A percentile compares a stretch with the other conserved stretches of the same genome.
Conservation (phyloP, 2,329 filamentous ascomycete genomes). For the Neopestalotiopsis rosae region DNA sequence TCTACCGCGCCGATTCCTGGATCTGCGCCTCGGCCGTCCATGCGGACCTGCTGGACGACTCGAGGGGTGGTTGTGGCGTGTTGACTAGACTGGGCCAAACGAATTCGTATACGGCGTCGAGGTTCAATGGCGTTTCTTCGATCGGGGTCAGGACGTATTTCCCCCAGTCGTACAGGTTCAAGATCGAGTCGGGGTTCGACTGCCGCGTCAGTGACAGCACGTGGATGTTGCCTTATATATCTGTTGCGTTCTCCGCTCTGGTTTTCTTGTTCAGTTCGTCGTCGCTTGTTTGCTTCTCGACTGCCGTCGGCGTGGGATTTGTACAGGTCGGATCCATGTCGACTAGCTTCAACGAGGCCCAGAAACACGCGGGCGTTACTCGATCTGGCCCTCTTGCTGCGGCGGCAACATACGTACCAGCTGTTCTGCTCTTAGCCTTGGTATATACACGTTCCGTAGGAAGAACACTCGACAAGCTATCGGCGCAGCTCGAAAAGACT, state of each 20-base stretch:
- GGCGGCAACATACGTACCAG: constrained; percentile 64
- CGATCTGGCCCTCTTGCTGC: no score
- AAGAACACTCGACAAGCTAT: constrained; percentile 61
- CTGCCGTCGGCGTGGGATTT: constrained; percentile 12
- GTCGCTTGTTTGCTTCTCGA: neutral
- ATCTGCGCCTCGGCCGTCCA: constrained; percentile 76
- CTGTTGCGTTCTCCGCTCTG: constrained; percentile 7
- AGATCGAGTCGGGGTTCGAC: constrained; percentile 19
- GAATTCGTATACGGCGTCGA: constrained; percentile 48
- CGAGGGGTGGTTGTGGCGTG: constrained; percentile 71
- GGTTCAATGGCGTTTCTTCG: constrained; percentile 13
- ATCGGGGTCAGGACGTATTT: constrained; percentile 20
- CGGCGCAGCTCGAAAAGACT: constrained; percentile 72
- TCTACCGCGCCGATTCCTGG: constrained; percentile 74
- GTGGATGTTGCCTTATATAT: constrained; percentile 11
- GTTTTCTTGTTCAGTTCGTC: constrained; percentile 15
- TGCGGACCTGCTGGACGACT: constrained; percentile 67
- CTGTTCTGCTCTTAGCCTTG: constrained; percentile 70
- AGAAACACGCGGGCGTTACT: no score
- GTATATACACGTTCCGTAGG: constrained; percentile 69
- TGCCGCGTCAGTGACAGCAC: constrained; percentile 6
- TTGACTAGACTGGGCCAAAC: constrained; percentile 67
- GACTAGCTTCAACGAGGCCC: neutral
- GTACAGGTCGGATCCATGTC: neutral
- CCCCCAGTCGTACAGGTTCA: constrained; percentile 20